These are phyloP conservation scores for Aphanomyces cochlioides DNA, from an alignment of 352 stramenopile genomes.

Conservation along the genomic window DNA sequence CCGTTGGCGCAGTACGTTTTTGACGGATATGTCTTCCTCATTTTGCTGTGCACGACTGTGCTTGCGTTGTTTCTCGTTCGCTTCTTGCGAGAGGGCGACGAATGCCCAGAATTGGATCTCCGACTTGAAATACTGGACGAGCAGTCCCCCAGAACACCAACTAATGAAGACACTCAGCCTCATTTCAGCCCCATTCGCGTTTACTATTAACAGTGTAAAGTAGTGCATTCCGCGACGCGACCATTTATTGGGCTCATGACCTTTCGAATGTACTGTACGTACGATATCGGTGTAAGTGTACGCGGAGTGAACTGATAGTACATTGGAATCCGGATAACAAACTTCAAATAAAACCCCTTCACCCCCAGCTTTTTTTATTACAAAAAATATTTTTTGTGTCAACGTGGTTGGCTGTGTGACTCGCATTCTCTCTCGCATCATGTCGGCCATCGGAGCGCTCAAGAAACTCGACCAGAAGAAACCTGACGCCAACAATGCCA, in stretches of 20 bases:
- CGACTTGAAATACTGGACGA: background rate
- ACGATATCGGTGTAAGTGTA: too few relatives aligned
- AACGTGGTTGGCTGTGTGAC: conserved; percentile 10
- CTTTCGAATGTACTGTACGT: too few relatives aligned
- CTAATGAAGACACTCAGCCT: too few relatives aligned
- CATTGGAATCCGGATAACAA: too few relatives aligned
- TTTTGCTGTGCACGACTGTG: conserved; percentile 5
- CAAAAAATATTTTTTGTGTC: background rate
- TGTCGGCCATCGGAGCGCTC: conserved; percentile 79
- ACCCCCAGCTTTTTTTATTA: background rate
- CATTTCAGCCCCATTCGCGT: too few relatives aligned
- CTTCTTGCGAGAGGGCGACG: background rate
- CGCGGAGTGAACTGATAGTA: too few relatives aligned
- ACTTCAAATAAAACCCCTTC: background rate
- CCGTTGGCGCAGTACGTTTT: conserved; percentile 14
- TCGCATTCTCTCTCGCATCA: conserved; percentile 29
- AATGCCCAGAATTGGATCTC: background rate
- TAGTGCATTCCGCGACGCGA: too few relatives aligned
- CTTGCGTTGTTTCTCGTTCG: background rate
- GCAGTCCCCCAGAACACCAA: conserved; percentile 10
- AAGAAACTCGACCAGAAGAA: conserved; percentile 84
- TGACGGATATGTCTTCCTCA: conserved; percentile 21
- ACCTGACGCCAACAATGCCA: conserved; percentile 25
- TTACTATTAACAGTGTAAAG: too few relatives aligned
- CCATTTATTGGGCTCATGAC: too few relatives aligned